Evolutionary conservation across 1,284 basidiomycete genomes (phyloP), one percentile per base, ranked within the genome.

Genomic region (Ceratobasidium sp.): DNA sequence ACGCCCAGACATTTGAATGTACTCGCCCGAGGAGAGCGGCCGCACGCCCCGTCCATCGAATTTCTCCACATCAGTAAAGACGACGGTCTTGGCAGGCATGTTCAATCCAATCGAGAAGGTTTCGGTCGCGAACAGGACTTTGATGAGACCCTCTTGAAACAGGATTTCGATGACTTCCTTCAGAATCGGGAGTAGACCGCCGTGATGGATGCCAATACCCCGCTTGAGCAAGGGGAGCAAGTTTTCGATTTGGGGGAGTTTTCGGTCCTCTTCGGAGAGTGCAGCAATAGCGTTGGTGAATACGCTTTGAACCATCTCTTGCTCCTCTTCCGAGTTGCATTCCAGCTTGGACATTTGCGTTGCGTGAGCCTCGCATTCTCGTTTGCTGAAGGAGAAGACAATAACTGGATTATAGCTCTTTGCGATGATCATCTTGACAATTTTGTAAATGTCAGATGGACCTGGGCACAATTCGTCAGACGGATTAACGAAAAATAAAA

Each of bases 151-250:
- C 77, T 99, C 97, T 77, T 99, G 96, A 83, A 99, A 99, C 35
- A 99, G 84, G 73, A 99, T 98, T 80, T 99, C 97, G 78, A 99
- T 98, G 57, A 98, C 96, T 78, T 99, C 97, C 78, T 99, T 99
- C 64, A 99, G 84, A 73, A 99, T 97, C 1, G 97, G 97, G 7
- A 99, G 85, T 25, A 99, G 85, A 69, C 97, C 97, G 68, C 97
- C 96, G 76, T 99, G 97, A 82, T 99, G 97, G 76, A 99, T 96
- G 70, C 97, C 97, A 75, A 98, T 96, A 47, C 97, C 97, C 72
- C 97, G 92, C 75, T 93, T 94, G 32, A 99, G 85, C 27, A 99
- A 84, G 0, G 97, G 97, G 12, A 98, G 83, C 50, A 99, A 87
- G 73, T 97, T 94, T 64, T 92, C 84, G 75, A 99, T 99, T 79